Evolutionary conservation across 306 rosid species (phyloP).

Genomic region (Vigna trinervia): DNA sequence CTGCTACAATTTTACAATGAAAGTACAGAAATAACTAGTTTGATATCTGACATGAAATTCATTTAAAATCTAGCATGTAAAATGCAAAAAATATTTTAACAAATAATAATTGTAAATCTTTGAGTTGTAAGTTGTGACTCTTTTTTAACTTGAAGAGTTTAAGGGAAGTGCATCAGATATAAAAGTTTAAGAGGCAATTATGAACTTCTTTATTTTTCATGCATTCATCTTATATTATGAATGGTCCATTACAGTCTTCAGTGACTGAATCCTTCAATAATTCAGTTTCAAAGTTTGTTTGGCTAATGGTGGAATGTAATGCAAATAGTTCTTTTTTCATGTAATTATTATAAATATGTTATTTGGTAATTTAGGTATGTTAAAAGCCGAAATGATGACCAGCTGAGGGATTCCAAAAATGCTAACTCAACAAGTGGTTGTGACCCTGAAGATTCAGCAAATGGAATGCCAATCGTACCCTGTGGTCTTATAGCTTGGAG

Average conservation of each 20-base stretch:
- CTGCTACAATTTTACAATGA: constrained; percentile 13
- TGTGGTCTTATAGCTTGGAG: constrained; percentile 99
- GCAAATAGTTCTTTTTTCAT: not conserved
- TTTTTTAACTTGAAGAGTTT: constrained; percentile 16
- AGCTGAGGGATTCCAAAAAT: constrained; percentile 57
- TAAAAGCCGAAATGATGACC: constrained; percentile 88
- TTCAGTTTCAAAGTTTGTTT: constrained; percentile 33
- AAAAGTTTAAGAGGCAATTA: constrained; percentile 9
- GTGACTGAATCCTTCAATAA: constrained; percentile 9
- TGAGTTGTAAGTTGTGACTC: not conserved
- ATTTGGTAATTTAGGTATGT: constrained; percentile 70
- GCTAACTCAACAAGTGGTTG: constrained; percentile 51
- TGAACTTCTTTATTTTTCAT: constrained; percentile 3
- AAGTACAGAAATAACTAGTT: constrained; percentile 1
- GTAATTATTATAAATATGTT: constrained; percentile 6
- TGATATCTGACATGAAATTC: not conserved
- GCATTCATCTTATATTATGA: constrained; percentile 19
- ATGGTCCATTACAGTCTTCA: constrained; percentile 1
- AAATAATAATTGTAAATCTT: not conserved
- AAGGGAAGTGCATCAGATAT: not conserved
- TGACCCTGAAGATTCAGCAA: constrained; percentile 64
- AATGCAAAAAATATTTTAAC: constrained; percentile 4
- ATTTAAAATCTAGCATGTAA: constrained; percentile 4
- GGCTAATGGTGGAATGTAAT: constrained; percentile 9
- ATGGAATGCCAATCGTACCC: constrained; percentile 66